Evolutionary conservation across 768 basidiomycete genomes (phyloP).

Genomic region (Lentinula edodes): DNA sequence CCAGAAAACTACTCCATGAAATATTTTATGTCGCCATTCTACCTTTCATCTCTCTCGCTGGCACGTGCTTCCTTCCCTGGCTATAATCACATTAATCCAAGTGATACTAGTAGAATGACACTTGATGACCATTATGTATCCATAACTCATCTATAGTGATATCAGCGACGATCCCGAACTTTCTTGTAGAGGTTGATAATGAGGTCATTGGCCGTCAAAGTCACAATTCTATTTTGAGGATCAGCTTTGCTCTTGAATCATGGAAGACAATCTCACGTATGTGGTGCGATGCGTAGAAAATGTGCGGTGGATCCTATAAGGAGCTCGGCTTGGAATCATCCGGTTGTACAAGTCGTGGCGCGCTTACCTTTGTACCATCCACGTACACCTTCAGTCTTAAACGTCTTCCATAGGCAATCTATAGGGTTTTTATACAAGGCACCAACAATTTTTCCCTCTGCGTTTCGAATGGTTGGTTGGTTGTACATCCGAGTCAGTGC

Average conservation of each 20-base stretch:
- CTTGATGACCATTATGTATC: no score
- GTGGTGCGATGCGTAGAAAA: conserved; percentile 87
- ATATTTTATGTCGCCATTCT: conserved; percentile 47
- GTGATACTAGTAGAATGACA: no score
- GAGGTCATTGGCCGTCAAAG: conserved; percentile 82
- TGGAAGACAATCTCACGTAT: conserved; percentile 52
- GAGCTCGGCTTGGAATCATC: background rate
- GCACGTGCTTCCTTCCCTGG: no score
- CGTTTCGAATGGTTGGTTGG: conserved; percentile 72
- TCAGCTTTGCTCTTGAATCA: background rate
- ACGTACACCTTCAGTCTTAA: conserved; percentile 78
- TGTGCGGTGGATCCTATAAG: conserved; percentile 85
- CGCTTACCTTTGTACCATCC: conserved; percentile 91
- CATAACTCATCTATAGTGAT: no score
- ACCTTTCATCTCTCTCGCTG: background rate
- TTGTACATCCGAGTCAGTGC: conserved; percentile 95
- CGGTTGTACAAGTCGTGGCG: background rate
- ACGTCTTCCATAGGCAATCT: conserved; percentile 96
- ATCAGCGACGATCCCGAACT: conserved; percentile 15
- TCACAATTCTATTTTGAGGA: conserved; percentile 60
- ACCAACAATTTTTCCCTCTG: conserved; percentile 69
- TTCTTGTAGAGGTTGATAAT: conserved; percentile 66
- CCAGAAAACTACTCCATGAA: conserved; percentile 92
- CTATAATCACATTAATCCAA: no score
- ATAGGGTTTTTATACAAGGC: conserved; percentile 86